Evolutionary conservation across 2,329 filamentous ascomycete species (phyloP), one percentile per base, ranked within the genome.

Genomic region (Xylaria sp.): DNA sequence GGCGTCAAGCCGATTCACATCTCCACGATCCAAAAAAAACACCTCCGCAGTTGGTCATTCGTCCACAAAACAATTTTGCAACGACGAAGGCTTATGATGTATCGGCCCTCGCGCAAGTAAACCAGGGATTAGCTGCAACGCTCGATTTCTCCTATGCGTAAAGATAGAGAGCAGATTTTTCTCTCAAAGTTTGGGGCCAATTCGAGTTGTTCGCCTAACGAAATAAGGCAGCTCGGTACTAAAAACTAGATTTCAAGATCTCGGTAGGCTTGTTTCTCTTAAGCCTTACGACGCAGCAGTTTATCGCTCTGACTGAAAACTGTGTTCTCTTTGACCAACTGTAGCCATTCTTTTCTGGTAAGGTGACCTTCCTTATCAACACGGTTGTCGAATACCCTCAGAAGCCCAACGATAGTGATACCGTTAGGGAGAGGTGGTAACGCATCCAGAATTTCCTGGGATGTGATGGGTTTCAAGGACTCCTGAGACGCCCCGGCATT

Each of bases 241-340:
- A 12, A 36, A 53, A 32, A 36, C 46, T 32, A n/a, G n/a, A n/a
- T 20, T 23, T 28, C 15, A 15, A 53, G 9, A 25, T 2, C 4
- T 59, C 30, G 7, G 20, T 4, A 28, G 18, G 4, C 25, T 23
- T 7, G 6, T 20, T 28, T 7, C 30, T 20, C 43, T 69, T 53
- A 83, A 55, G 78, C 76, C 70, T 81, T 83, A 20, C 81, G 81
- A 36, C 82, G 79, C 60, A 87, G 73, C 18, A 87, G 79, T 78
- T 89, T 90, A 66, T 89, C 86, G 0, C 86, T 83, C 0, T 82
- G 71, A 0, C 83, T 84, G 76, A 86, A 89, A 15, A 82, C 80
- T 1, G 85, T 84, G 43, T 87, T 81, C 41, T 83, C 81, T 76
- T 86, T 88, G 13, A 91, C 87, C 65, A 90, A 75, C 63, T 82